Evolutionary conservation across 805 yeast genomes (phyloP), one percentile per base, ranked within the genome.

Genomic region (Lachancea sp.): DNA sequence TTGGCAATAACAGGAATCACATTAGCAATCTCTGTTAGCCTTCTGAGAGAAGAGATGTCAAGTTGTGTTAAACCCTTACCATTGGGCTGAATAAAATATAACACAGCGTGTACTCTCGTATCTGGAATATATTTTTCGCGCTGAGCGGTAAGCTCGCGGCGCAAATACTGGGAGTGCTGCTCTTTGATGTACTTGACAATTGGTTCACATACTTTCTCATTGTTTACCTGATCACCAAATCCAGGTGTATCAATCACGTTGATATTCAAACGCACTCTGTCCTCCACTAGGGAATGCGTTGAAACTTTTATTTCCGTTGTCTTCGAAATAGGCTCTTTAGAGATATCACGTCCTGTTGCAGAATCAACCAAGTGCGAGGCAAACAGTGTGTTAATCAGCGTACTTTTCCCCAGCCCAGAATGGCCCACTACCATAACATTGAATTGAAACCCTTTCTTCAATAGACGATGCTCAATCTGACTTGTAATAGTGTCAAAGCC

Each of bases 171-270:
- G 31, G 94, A 83, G 63, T 89, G 95, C 67, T 89, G 97, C 65
- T 89, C 97, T 67, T 89, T 89, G 61, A 89, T 86, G 67, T 88
- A 89, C 65, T 86, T 87, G 49, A 89, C 81, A 47, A 89, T 80
- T 39, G 96, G 96, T 54, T 89, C 97, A 96, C 97, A 90, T 65
- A 95, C 88, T 65, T 83, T 84, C 55, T 85, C 94, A 65, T 89
- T 89, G 68, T 88, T 85, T 51, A 92, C 83, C 67, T 85, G 96
- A 70, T 92, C 98, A 29, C 96, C 97, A 70, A 87, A 92, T 12
- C 97, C 97, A 16, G 97, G 97, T 3, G 98, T 92, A 61, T 92
- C 98, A 58, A 92, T 85, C 41, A 92, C 79, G 54, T 87, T 89
- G 48, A 92, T 69, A 55, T 82, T 82, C 60, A 92, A 76, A 47